A percentile compares a stretch with the other conserved stretches of the same genome.
These are phyloP conservation scores for Choanephora cucurbitarum DNA, from an alignment of 371 early-diverging fungal species.

Conservation along the genomic window DNA sequence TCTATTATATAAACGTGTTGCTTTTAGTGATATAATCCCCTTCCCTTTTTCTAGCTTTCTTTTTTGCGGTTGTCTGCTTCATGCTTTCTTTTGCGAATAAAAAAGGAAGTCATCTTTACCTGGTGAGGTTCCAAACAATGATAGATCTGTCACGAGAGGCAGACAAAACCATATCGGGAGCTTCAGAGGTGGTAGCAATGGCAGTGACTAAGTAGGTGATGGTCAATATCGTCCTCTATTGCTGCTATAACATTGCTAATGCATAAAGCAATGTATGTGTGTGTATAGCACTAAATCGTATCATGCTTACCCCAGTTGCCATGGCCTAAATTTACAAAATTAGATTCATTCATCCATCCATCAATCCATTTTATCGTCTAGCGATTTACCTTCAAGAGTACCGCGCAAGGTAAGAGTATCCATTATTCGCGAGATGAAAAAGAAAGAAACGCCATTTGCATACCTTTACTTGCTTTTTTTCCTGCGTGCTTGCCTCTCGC, in stretches of 20 bases:
- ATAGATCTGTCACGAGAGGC: slow-evolving; percentile 96
- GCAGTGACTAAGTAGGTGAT: slow-evolving; percentile 70
- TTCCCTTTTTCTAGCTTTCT: no score
- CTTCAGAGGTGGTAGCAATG: slow-evolving; percentile 92
- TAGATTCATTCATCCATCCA: slow-evolving; percentile 5
- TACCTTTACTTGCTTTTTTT: neutral
- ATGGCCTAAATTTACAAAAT: slow-evolving; percentile 27
- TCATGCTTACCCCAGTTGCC: slow-evolving; percentile 41
- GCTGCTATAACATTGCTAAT: no score
- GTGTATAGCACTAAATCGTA: neutral
- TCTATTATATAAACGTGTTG: slow-evolving; percentile 27
- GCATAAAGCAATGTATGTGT: no score
- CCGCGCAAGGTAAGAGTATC: slow-evolving; percentile 46
- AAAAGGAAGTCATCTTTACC: slow-evolving; percentile 32
- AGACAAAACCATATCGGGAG: slow-evolving; percentile 91
- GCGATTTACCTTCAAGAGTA: slow-evolving; percentile 37
- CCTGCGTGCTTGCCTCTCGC: neutral
- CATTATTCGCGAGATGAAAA: slow-evolving; percentile 48
- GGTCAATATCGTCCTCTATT: neutral
- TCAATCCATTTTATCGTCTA: slow-evolving; percentile 12
- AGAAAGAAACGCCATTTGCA: slow-evolving; percentile 31
- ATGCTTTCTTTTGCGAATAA: neutral
- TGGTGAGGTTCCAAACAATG: slow-evolving; percentile 94
- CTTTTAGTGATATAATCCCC: neutral
- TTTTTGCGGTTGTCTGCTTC: neutral